A percentile compares a stretch with the other conserved stretches of the same genome.
These are phyloP conservation scores for Penicillium sp. DNA, from an alignment of 2,329 filamentous ascomycete genomes.

Conservation along the genomic window DNA sequence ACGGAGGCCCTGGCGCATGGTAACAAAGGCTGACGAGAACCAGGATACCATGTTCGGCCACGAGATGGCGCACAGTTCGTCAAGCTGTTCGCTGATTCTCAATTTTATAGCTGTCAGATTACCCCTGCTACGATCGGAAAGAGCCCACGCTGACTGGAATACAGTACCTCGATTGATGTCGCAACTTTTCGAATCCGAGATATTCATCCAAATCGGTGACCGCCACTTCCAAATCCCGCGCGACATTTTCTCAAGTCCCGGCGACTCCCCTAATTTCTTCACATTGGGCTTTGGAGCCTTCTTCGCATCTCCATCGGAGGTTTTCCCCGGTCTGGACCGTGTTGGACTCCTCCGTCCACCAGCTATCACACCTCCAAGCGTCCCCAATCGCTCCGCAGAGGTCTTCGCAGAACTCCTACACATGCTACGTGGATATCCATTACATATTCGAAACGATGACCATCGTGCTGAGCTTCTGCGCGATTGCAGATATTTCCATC, in stretches of 20 bases:
- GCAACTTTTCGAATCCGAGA: constrained; percentile 86
- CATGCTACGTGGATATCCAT: constrained; percentile 77
- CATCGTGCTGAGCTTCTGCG: constrained; percentile 77
- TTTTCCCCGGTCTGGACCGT: constrained; percentile 83
- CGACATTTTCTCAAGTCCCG: constrained; percentile 79
- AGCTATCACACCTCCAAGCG: constrained; percentile 77
- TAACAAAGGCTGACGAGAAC: constrained; percentile 1
- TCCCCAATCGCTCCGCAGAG: constrained; percentile 79
- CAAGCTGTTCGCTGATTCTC: constrained; percentile 87
- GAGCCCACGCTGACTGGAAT: constrained; percentile 2
- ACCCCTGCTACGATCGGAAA: too few relatives aligned
- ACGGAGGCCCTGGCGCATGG: neutral
- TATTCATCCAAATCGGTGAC: constrained; percentile 88
- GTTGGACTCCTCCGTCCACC: constrained; percentile 80
- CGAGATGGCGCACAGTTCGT: constrained; percentile 85
- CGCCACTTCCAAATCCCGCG: constrained; percentile 87
- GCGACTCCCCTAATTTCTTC: constrained; percentile 96
- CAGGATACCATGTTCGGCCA: constrained; percentile 79
- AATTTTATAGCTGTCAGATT: constrained; percentile 80
- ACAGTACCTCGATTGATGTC: constrained; percentile 83
- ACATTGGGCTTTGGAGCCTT: constrained; percentile 85
- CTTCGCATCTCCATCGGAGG: constrained; percentile 75
- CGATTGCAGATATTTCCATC: constrained; percentile 90
- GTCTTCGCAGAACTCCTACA: constrained; percentile 81
- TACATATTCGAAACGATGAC: constrained; percentile 72